Evolutionary conservation across 345 rosid species (phyloP), one percentile per base, ranked within the genome.

Genomic region (Diplotaxis tenuifolia): DNA sequence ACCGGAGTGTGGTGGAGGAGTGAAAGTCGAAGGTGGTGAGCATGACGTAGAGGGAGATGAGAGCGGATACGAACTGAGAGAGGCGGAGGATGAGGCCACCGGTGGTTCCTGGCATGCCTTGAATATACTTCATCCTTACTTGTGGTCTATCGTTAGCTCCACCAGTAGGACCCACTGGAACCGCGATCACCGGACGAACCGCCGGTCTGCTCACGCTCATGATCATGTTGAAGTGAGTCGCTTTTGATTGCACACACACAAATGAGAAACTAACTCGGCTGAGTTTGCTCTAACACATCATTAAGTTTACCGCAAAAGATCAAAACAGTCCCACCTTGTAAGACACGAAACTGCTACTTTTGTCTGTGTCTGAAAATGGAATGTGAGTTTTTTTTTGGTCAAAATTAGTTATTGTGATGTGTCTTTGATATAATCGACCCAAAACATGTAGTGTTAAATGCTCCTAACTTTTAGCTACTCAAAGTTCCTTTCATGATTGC

Each of bases 61-160:
- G 58, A 27, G 94, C 87, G 21, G 88, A 85, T 8, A 80, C 50
- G 72, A 86, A 82, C 71, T 88, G 96, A 22, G 34, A 65, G 80
- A 86, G 83, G 7, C 96, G 92, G 59, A 89, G 86, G 64, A 80
- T 36, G 16, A 92, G 86, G 40, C 96, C 92, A 9, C 92, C 98
- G 32, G 74, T 71, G 7, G 98, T 92, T 54, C 98, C 98, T 1
- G 96, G 88, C 96, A 86, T 92, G 22, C 96, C 96, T 23, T 89
- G 94, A 3, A 87, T 65, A 68, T 88, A 87, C 68, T 83, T 88
- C 98, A 92, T 87, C 83, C 92, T 84, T 63, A 80, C 79, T 31
- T 86, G 77, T 4, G 84, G 91, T 20, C 79, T 78, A 42, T 71
- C 71, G 23, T 14, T 70, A 1, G 76, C 85, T 15, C 77, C 92